phyloP scores from a whole-genome alignment of 352 stramenopile species.

The Elongisporangium senticosum region DNA sequence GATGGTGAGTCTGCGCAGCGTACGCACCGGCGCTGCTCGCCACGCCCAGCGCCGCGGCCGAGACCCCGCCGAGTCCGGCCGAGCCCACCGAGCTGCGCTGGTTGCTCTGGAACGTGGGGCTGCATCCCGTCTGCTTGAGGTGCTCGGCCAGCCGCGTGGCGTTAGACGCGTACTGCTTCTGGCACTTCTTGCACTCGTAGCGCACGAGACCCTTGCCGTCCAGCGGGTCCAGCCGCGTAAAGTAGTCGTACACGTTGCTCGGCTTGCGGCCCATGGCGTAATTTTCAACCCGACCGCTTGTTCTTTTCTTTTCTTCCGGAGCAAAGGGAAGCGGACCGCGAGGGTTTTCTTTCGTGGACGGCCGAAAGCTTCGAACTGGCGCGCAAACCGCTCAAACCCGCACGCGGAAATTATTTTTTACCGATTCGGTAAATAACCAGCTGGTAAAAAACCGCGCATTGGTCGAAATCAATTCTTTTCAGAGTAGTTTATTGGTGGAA shows the following conservation, averaged over 20 bases:
- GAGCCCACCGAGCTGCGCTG: conserved; percentile 32
- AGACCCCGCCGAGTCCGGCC: conserved; percentile 19
- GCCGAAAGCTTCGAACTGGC: too few relatives aligned
- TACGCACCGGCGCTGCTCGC: conserved; percentile 19
- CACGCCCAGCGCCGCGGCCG: conserved; percentile 2
- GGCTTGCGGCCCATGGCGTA: conserved; percentile 65
- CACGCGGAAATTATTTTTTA: too few relatives aligned
- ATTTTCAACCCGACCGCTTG: conserved; percentile 2
- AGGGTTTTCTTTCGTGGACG: too few relatives aligned
- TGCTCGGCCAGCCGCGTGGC: conserved; percentile 77
- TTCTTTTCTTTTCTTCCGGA: conserved; percentile 3
- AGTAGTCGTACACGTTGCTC: conserved; percentile 87
- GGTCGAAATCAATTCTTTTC: conserved; percentile 1
- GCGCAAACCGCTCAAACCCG: too few relatives aligned
- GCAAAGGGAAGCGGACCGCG: neutral
- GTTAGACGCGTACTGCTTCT: conserved; percentile 85
- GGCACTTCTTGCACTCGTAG: conserved; percentile 86
- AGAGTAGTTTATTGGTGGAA: conserved; percentile 5
- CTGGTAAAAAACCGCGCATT: conserved; percentile 1
- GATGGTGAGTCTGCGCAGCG: conserved; percentile 21
- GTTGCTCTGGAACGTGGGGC: conserved; percentile 75
- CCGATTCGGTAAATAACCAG: too few relatives aligned
- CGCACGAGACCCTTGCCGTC: conserved; percentile 70
- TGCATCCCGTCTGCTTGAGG: conserved; percentile 65
- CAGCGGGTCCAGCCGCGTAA: conserved; percentile 60